Evolutionary conservation across 139 green algal genomes (phyloP), one percentile per base, ranked within the genome.

Genomic region (Chlorella sp.): DNA sequence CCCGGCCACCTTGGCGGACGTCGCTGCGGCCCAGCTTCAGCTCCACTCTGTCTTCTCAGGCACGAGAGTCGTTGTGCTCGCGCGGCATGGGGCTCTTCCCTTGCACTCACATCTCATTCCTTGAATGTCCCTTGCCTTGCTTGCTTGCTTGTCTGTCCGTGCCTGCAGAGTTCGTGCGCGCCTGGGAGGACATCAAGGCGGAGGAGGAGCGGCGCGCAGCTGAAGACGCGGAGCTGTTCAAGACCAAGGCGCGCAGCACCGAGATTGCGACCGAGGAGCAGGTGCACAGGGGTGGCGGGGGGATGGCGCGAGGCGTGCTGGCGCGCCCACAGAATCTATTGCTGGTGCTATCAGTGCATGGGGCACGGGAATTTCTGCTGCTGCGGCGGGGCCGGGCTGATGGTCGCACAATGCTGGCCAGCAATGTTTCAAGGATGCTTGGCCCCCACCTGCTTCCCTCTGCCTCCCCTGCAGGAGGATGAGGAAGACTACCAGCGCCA

Each of bases 211-310:
- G 76, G 38, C 70, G 60, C 8, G 90, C 87, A 6, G 83, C 80
- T 36, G 88, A 93, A 76, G 89, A 93, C 68, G 90, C 85, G 1
- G 82, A 93, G 76, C 50, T 93, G 71, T 97, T 93, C 83, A 94
- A 92, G 81, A 87, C 60, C 80, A 97, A 94, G 84, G 62, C 70
- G 0, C 81, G 79, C 40, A 83, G 35, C 42, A 71, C 68, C 0
- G 76, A 62, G 64, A 80, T 92, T 50, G n/a, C 83, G n/a, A 93
- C 74, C 7, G 89, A 94, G 36, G 91, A 95, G 86, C 82, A 90
- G 64, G 72, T 75, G 68, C 27, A 48, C 6, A 5, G 23, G 46
- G 2, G 23, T 43, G 60, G 33, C 0, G 9, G 60, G 12, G 60
- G n/a, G 27, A 19, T 27, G 59, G 60, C 4, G 60, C 6, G 8